These are phyloP conservation scores for Echeveria elegans DNA, from an alignment of 164 flowering plant genomes.

Conservation along the genomic window DNA sequence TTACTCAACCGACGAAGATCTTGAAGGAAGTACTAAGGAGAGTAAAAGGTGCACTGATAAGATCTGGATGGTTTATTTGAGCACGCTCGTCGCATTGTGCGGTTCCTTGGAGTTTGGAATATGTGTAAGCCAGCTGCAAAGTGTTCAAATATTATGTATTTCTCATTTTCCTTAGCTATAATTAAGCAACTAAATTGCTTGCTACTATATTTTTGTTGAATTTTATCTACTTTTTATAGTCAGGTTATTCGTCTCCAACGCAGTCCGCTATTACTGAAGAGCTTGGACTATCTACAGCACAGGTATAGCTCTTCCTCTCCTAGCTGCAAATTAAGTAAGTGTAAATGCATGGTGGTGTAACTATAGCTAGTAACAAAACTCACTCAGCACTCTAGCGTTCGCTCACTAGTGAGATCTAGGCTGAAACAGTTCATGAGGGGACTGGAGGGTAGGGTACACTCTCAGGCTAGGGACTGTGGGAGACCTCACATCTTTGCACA, in stretches of 20 bases:
- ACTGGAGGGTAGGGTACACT: too few relatives aligned
- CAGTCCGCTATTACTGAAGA: constrained; percentile 60
- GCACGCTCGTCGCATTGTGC: background rate
- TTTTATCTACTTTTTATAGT: constrained; percentile 32
- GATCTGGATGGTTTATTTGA: background rate
- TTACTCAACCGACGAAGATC: too few relatives aligned
- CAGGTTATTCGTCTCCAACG: constrained; percentile 88
- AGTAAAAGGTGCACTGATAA: background rate
- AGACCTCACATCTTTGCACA: too few relatives aligned
- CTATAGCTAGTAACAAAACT: too few relatives aligned
- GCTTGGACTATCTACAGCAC: constrained; percentile 50
- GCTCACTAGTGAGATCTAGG: too few relatives aligned
- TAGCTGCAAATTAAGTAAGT: too few relatives aligned
- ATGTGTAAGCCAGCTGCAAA: background rate
- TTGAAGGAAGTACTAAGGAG: too few relatives aligned
- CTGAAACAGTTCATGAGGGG: too few relatives aligned
- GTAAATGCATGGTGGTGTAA: too few relatives aligned
- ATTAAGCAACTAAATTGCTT: background rate
- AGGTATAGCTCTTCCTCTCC: constrained; percentile 55
- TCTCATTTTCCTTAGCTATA: background rate
- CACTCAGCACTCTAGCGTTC: too few relatives aligned
- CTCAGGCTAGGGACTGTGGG: too few relatives aligned
- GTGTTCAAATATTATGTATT: background rate
- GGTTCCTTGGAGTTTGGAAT: background rate
- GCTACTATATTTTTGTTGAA: background rate